Evolutionary conservation across 768 basidiomycete species (phyloP), one percentile per base, ranked within the genome.

Genomic region (Hygrophoropsis aurantiaca): DNA sequence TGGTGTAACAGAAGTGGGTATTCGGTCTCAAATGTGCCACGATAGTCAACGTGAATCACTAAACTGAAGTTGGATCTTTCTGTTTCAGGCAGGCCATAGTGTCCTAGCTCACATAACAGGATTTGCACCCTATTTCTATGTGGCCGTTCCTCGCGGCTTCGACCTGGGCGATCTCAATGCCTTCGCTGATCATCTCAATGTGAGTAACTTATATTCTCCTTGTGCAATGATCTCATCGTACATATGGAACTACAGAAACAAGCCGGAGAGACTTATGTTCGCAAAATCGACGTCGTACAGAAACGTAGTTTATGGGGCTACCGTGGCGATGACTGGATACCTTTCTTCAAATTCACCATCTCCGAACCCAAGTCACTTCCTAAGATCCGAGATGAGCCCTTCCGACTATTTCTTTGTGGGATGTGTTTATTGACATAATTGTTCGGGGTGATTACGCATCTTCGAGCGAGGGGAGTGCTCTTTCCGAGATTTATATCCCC

Each of bases 61-160:
- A n/a, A n/a, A n/a, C n/a, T n/a, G n/a, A n/a, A n/a, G 10, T 8
- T 21, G 0, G 5, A 18, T 30, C 2, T n/a, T 30, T 30, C 13
- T 13, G 27, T 34, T 42, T 11, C 48, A 94, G 89, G 75, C 72
- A 2, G 95, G 95, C 0, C 80, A 98, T 62, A 97, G 94, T 47
- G 89, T 98, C 2, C 76, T 97, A 13, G 86, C 85, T 3, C 81
- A 87, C 51, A 77, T 99, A 41, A 84, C 77, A 2, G 82, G 83
- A 26, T 97, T 97, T 62, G 66, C 82, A 40, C 95, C 97, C 0
- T 98, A 99, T 66, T 97, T 99, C 67, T 99, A 93, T 58, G 70
- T 98, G 34, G 76, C 90, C 3, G 80, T 85, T 24, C 97, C 97
- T 25, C 80, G 87, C 15, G 94, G 94, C 0, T 93, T 97, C 54